These are phyloP conservation scores for Abelmoschus esculentus DNA, from an alignment of 345 rosid genomes.

Conservation along the genomic window DNA sequence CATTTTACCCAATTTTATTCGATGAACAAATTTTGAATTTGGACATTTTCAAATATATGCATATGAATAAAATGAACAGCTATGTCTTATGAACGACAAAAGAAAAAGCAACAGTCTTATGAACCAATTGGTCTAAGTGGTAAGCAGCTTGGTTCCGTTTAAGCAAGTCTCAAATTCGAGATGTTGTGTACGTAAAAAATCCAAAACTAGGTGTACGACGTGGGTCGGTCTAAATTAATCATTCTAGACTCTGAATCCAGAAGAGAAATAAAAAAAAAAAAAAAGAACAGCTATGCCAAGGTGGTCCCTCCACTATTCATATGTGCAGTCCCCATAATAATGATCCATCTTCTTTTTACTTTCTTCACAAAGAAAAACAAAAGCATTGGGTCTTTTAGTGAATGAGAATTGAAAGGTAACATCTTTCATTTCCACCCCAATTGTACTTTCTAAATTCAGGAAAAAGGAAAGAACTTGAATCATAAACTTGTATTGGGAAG, in stretches of 20 bases:
- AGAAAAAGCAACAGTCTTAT: too few relatives aligned
- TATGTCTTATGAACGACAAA: too few relatives aligned
- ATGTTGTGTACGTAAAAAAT: too few relatives aligned
- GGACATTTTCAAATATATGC: background rate
- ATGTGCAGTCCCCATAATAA: background rate
- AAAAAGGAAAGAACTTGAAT: background rate
- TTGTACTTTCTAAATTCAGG: background rate
- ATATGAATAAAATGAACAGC: too few relatives aligned
- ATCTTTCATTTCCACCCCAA: background rate
- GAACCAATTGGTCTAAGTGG: too few relatives aligned
- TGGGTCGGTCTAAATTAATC: too few relatives aligned
- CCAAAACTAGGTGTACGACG: too few relatives aligned
- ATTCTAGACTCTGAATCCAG: too few relatives aligned
- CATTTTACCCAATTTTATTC: too few relatives aligned
- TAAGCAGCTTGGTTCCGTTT: too few relatives aligned
- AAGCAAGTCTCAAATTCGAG: too few relatives aligned
- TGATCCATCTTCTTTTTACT: background rate
- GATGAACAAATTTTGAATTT: background rate
- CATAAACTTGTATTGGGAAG: background rate
- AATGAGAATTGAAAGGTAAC: background rate
- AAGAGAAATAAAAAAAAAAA: too few relatives aligned
- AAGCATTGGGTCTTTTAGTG: background rate
- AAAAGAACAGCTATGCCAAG: background rate
- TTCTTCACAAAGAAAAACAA: background rate
- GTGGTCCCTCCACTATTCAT: conserved; percentile 7